phyloP scores from a whole-genome alignment of 106 monocot genomes.

The Dendrobium officinale region DNA sequence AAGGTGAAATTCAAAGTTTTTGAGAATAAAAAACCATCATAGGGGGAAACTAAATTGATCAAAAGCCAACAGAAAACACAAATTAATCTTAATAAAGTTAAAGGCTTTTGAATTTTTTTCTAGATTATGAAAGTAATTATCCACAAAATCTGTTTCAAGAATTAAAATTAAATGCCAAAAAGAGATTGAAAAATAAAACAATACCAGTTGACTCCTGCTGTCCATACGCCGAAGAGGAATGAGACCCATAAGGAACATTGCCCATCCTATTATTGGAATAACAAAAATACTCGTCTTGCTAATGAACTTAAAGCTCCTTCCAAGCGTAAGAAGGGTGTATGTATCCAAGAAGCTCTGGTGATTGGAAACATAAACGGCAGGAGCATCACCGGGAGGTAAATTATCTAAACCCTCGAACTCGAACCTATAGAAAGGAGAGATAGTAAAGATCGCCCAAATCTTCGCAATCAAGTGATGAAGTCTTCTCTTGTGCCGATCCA shows the following conservation, averaged over 20 bases:
- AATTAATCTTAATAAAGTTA: not conserved
- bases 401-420: constrained; percentile 75
- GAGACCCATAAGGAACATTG: constrained; percentile 79
- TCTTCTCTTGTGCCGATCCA: constrained; percentile 63
- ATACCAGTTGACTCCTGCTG: constrained; percentile 89
- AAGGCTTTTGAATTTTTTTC: not conserved
- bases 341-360: constrained; percentile 95
- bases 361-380: constrained; percentile 92
- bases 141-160: not conserved
- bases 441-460: constrained; percentile 66
- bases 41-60: not conserved
- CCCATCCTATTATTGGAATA: constrained; percentile 85
- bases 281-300: constrained; percentile 87
- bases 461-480: constrained; percentile 67
- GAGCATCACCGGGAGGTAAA: constrained; percentile 41
- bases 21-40: not conserved
- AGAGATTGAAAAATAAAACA: not conserved
- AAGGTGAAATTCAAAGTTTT: not conserved
- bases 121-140: not conserved
- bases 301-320: constrained; percentile 87
- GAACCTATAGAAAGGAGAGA: constrained; percentile 56
- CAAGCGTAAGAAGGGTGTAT: constrained; percentile 79
- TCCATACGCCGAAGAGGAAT: constrained; percentile 88
- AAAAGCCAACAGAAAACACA: not conserved
- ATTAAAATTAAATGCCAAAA: not conserved